Percentiles rank a stretch among this genome's conserved stretches.
These are phyloP conservation scores for Suillus brevipes DNA, from an alignment of 768 basidiomycete species.

Conservation along the genomic window DNA sequence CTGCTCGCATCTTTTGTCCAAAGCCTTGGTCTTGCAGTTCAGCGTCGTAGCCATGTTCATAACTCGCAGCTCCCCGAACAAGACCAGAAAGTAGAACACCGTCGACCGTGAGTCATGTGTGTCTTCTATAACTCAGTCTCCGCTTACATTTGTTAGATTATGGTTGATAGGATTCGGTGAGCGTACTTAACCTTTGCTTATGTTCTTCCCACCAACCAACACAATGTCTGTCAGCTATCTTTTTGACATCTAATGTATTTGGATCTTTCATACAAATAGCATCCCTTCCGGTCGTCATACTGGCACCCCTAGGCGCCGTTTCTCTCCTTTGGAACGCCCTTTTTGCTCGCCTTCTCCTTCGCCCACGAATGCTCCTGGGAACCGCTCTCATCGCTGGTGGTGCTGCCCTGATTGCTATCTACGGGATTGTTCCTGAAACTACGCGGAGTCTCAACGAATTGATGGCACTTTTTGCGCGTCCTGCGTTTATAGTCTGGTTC, in stretches of 20 bases:
- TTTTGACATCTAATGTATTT: conserved; percentile 84
- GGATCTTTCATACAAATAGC: conserved; percentile 92
- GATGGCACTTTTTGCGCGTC: conserved; percentile 69
- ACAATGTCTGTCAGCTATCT: conserved; percentile 47
- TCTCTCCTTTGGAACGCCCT: conserved; percentile 94
- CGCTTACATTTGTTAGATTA: conserved; percentile 46
- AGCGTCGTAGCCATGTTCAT: conserved; percentile 88
- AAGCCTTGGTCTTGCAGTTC: conserved; percentile 87
- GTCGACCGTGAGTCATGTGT: conserved; percentile 65
- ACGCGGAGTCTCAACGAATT: conserved; percentile 87
- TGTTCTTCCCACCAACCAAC: conserved; percentile 6
- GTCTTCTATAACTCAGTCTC: not conserved
- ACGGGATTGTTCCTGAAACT: conserved; percentile 88
- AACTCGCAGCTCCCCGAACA: conserved; percentile 71
- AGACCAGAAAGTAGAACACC: conserved; percentile 67
- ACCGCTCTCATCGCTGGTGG: conserved; percentile 87
- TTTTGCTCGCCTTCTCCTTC: conserved; percentile 81
- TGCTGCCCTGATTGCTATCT: conserved; percentile 85
- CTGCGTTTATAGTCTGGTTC: conserved; percentile 81
- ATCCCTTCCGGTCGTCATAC: conserved; percentile 90
- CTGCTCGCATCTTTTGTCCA: conserved; percentile 87
- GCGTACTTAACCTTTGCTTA: conserved; percentile 17
- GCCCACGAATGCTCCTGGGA: conserved; percentile 81
- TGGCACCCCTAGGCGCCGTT: conserved; percentile 90
- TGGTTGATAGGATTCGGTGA: conserved; percentile 83